phyloP scores from a whole-genome alignment of 768 basidiomycete species.

The Leccinum subtestaceum region DNA sequence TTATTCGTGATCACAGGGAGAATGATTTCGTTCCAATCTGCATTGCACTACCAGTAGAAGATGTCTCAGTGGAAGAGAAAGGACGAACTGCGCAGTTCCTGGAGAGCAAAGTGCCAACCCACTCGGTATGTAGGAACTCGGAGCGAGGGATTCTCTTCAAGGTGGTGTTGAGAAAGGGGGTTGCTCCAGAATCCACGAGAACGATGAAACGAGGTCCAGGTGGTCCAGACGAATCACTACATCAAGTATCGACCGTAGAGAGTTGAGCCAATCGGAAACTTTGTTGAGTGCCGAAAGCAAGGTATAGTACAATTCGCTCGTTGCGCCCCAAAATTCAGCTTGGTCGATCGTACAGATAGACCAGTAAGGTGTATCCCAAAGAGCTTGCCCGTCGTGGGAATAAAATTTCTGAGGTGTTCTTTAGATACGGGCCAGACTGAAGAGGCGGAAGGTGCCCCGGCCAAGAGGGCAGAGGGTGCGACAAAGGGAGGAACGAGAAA shows the following conservation, averaged over 20 bases:
- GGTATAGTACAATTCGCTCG: slow-evolving; percentile 15
- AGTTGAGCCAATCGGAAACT: slow-evolving; percentile 31
- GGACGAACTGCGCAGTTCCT: slow-evolving; percentile 39
- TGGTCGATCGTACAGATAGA: slow-evolving; percentile 31
- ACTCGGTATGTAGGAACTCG: slow-evolving; percentile 53
- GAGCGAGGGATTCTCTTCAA: slow-evolving; percentile 44
- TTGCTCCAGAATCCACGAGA: slow-evolving; percentile 20
- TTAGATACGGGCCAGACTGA: slow-evolving; percentile 24
- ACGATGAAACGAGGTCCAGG: slow-evolving; percentile 24
- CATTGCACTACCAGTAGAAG: slow-evolving; percentile 4
- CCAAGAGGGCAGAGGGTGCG: slow-evolving; percentile 33
- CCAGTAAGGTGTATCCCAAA: slow-evolving; percentile 29
- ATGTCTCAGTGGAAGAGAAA: slow-evolving; percentile 11
- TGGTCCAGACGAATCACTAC: slow-evolving; percentile 36
- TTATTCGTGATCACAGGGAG: slow-evolving; percentile 76
- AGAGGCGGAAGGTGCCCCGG: slow-evolving; percentile 15
- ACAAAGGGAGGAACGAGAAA: slow-evolving; percentile 65
- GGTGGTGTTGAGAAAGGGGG: slow-evolving; percentile 29
- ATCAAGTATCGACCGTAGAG: slow-evolving; percentile 28
- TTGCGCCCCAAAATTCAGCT: not conserved
- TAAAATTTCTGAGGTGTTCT: slow-evolving; percentile 34
- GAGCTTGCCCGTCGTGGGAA: slow-evolving; percentile 38
- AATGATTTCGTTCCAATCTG: slow-evolving; percentile 77
- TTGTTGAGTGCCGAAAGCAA: slow-evolving; percentile 18
- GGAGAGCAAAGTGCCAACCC: slow-evolving; percentile 59